Evolutionary conservation across 1,139 yeast species (phyloP).

Genomic region (Kodamaea derodonti): DNA sequence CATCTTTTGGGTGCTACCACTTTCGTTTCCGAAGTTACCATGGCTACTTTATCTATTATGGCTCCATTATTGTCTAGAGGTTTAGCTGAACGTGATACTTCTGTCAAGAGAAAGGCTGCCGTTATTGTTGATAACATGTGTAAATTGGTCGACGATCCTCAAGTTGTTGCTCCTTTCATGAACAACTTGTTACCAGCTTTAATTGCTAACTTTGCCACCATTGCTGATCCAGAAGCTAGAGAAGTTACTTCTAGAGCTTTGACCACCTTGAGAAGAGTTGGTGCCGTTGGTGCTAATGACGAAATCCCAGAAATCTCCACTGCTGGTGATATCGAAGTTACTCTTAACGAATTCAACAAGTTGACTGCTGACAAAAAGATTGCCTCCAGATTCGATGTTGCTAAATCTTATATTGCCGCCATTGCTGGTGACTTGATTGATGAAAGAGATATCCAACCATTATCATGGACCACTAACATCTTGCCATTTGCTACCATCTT

Average conservation of each 20-base stretch:
- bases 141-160: constrained; percentile 99
- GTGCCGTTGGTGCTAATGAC: constrained; percentile 90
- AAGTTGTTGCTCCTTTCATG: constrained; percentile 99
- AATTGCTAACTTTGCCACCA: constrained; percentile 87
- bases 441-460: constrained; percentile 93
- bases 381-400: constrained; percentile 73
- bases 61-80: constrained; percentile 98
- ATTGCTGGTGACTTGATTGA: constrained; percentile 98
- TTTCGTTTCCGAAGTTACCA: constrained; percentile 98
- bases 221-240: constrained; percentile 99
- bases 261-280: constrained; percentile 97
- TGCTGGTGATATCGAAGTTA: constrained; percentile 93
- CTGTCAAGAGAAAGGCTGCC: constrained; percentile 99
- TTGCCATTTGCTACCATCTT: constrained; percentile 94
- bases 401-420: constrained; percentile 81
- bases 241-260: constrained; percentile 96
- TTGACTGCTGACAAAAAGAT: constrained; percentile 68
- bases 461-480: constrained; percentile 82
- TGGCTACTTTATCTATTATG: constrained; percentile 99
- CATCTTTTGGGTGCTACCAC: constrained; percentile 99
- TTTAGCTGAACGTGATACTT: constrained; percentile 98
- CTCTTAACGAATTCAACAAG: constrained; percentile 75
- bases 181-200: constrained; percentile 92
- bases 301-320: constrained; percentile 93
- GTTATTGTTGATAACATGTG: constrained; percentile 99